phyloP scores from a whole-genome alignment of 1,284 basidiomycete species.

The Ceratobasidium sp. region DNA sequence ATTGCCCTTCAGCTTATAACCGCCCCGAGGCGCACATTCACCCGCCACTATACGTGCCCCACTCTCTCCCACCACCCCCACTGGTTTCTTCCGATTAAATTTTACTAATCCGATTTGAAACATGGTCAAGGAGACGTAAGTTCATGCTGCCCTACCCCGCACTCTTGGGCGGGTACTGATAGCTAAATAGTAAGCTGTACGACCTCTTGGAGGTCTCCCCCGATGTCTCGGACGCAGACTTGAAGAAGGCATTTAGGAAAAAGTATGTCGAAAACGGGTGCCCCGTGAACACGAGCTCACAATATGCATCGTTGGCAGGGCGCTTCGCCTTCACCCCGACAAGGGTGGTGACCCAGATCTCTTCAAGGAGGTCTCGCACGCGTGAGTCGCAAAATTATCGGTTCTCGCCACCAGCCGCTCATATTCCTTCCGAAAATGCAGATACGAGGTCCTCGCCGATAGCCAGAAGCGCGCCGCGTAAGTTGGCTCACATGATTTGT shows the following conservation, averaged over 20 bases:
- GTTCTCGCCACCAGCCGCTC: slow-evolving; percentile 33
- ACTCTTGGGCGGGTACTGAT: neutral
- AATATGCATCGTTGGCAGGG: slow-evolving; percentile 57
- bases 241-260: slow-evolving; percentile 96
- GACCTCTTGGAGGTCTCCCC: slow-evolving; percentile 85
- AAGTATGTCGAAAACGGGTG: slow-evolving; percentile 61
- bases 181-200: slow-evolving; percentile 76
- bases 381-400: slow-evolving; percentile 61
- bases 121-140: slow-evolving; percentile 56
- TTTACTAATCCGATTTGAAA: slow-evolving; percentile 37
- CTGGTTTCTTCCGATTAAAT: slow-evolving; percentile 4
- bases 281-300: slow-evolving; percentile 5
- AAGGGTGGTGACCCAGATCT: slow-evolving; percentile 96
- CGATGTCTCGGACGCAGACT: slow-evolving; percentile 77
- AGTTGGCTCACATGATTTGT: slow-evolving; percentile 29
- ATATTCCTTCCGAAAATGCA: slow-evolving; percentile 48
- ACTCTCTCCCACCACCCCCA: neutral
- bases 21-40: slow-evolving; percentile 7
- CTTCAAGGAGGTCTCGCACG: slow-evolving; percentile 98
- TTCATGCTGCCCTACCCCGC: slow-evolving; percentile 35
- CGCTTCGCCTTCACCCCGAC: slow-evolving; percentile 91
- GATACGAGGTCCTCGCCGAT: slow-evolving; percentile 95
- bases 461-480: slow-evolving; percentile 76
- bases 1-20: slow-evolving; percentile 32
- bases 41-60: slow-evolving; percentile 11